phyloP scores from a whole-genome alignment of 495 filamentous ascomycete species.

The Penicillium robsamsonii region DNA sequence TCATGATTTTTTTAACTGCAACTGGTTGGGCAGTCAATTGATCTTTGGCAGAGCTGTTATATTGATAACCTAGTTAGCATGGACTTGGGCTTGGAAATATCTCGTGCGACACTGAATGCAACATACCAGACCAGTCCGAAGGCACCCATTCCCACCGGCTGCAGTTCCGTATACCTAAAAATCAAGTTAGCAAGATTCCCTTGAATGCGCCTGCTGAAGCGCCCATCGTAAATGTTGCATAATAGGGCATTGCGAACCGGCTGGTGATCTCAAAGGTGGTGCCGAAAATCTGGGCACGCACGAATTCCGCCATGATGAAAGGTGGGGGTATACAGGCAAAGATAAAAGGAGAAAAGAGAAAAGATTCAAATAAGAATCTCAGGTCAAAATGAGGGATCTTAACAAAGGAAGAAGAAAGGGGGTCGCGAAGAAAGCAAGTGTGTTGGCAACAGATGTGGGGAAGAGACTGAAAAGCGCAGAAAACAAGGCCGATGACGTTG shows the following conservation, averaged over 20 bases:
- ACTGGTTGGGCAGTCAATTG: slow-evolving; percentile 94
- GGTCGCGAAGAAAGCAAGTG: slow-evolving; percentile 20
- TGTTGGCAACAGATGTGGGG: slow-evolving; percentile 35
- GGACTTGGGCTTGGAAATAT: not conserved
- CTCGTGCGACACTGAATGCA: slow-evolving; percentile 19
- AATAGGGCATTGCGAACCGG: slow-evolving; percentile 58
- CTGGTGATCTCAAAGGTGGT: slow-evolving; percentile 99
- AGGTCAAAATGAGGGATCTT: not conserved
- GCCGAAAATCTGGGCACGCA: slow-evolving; percentile 98
- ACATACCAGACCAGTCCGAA: slow-evolving; percentile 96
- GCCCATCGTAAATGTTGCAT: not conserved
- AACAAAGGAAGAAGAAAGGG: slow-evolving; percentile 17
- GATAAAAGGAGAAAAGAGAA: not conserved
- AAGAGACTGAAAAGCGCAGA: slow-evolving; percentile 32
- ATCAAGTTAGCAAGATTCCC: slow-evolving; percentile 14
- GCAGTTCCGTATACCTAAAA: slow-evolving; percentile 89
- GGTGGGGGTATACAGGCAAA: not conserved
- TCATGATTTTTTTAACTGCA: slow-evolving; percentile 99
- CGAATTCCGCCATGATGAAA: slow-evolving; percentile 87
- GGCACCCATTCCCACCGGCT: slow-evolving; percentile 98
- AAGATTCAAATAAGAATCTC: slow-evolving; percentile 4
- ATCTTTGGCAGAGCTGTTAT: slow-evolving; percentile 83
- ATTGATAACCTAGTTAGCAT: slow-evolving; percentile 18
- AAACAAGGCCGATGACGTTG: slow-evolving; percentile 44
- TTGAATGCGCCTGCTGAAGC: not conserved